Evolutionary conservation across 106 monocot genomes (phyloP).

Genomic region (Allium cepa): DNA sequence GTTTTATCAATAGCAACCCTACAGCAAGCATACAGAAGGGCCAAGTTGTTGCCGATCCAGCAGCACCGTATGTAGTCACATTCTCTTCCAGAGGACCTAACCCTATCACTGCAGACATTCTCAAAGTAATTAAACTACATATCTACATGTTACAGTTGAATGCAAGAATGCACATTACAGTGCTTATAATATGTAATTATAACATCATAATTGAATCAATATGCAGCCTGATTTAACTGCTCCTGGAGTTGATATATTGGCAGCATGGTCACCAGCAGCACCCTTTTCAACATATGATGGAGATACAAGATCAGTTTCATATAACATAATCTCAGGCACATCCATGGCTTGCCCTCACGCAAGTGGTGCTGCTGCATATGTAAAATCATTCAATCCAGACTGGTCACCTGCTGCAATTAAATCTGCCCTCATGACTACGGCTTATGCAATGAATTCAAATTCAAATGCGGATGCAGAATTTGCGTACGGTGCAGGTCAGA

Average conservation of each 20-base stretch:
- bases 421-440: slow-evolving; percentile 38
- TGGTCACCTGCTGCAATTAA: slow-evolving; percentile 34
- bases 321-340: slow-evolving; percentile 33
- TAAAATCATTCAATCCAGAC: slow-evolving; percentile 27
- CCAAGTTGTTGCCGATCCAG: not conserved
- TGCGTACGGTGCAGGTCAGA: slow-evolving; percentile 24
- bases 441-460: slow-evolving; percentile 7
- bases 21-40: slow-evolving; percentile 14
- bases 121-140: slow-evolving; percentile 11
- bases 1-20: slow-evolving; percentile 1
- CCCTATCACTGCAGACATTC: slow-evolving; percentile 20
- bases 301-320: not conserved
- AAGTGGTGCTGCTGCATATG: slow-evolving; percentile 20
- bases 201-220: not conserved
- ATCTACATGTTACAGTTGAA: no score
- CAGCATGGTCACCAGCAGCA: slow-evolving; percentile 13
- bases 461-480: slow-evolving; percentile 8
- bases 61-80: slow-evolving; percentile 12
- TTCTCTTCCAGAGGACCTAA: slow-evolving; percentile 28
- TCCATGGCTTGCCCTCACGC: slow-evolving; percentile 42
- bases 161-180: no score
- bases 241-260: slow-evolving; percentile 23
- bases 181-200: not conserved
- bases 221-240: slow-evolving; percentile 16
- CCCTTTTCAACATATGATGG: not conserved